Percentiles rank a stretch among this genome's conserved stretches.
These are phyloP conservation scores for Taiwanofungus camphoratus DNA, from an alignment of 1,284 basidiomycete genomes.

Conservation along the genomic window DNA sequence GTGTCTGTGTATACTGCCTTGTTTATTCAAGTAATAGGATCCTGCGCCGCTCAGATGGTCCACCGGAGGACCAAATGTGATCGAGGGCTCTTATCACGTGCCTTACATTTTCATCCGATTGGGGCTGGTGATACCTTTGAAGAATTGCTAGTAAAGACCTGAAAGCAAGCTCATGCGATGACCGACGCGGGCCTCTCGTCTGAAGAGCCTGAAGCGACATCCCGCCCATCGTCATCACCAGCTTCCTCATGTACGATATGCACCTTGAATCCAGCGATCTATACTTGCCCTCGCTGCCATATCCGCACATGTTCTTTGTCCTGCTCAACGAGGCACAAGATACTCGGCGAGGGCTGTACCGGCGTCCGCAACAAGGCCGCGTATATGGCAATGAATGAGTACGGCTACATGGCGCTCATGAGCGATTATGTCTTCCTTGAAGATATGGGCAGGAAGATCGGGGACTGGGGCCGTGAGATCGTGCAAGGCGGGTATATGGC, in stretches of 20 bases:
- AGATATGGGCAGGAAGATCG: constrained; percentile 66
- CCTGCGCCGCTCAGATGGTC: too few species aligned
- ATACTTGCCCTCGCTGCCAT: constrained; percentile 79
- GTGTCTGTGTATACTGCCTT: too few species aligned
- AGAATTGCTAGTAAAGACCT: too few species aligned
- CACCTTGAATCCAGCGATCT: constrained; percentile 43
- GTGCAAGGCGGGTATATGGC: constrained; percentile 44
- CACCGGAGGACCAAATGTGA: too few species aligned
- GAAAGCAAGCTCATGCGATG: too few species aligned
- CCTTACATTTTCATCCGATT: too few species aligned
- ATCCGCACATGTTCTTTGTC: constrained; percentile 66
- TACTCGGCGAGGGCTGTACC: constrained; percentile 48
- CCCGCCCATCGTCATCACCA: not conserved
- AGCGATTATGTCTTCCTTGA: constrained; percentile 83
- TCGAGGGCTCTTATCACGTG: too few species aligned
- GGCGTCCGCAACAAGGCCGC: constrained; percentile 70
- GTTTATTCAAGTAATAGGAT: too few species aligned
- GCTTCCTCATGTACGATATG: constrained; percentile 45
- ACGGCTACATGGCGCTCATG: constrained; percentile 79
- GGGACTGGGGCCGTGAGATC: constrained; percentile 69
- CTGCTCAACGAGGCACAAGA: constrained; percentile 73
- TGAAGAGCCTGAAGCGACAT: too few species aligned
- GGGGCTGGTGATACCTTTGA: too few species aligned
- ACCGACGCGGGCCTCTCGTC: too few species aligned
- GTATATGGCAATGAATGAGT: constrained; percentile 76